Evolutionary conservation across 2,329 filamentous ascomycete species (phyloP), one percentile per base, ranked within the genome.

Genomic region (Trichoderma breve): DNA sequence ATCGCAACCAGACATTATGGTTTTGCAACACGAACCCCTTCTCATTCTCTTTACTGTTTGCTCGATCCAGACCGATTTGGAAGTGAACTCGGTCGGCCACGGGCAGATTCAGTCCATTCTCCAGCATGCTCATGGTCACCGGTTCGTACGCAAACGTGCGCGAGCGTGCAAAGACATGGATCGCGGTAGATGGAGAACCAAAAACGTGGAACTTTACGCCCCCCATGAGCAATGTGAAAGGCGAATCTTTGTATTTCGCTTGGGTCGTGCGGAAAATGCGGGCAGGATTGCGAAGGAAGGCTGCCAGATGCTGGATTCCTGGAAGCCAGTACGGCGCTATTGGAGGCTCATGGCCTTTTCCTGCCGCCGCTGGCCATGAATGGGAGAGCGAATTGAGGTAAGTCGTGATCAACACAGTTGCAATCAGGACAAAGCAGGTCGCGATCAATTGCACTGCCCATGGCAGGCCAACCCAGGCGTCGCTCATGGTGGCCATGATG

Each of bases 251-350:
- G 39, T 47, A 47, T 47, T 47, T 47, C 39, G 18, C 3, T 4
- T 47, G 39, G 18, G 39, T 47, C 39, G 18, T 47, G 18, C 18
- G 39, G 39, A 47, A 47, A 47, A 3, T 57, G 53, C 24, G 53
- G 53, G 53, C 53, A 57, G 53, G 53, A 11, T 57, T 24, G 53
- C 18, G 53, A 57, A 57, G 53, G 24, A 68, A 68, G 18, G 32
- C 51, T 39, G 55, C 55, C 53, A 68, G 53, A 68, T 68, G 65
- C 65, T 68, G 65, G 51, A 68, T 57, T 15, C 55, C 53, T 24
- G 65, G 65, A 30, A 68, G 43, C 39, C 30, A 32, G 26, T 68
- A 68, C 1, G 65, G 65, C 39, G 65, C 65, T 34, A 68, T 53
- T n/a, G 65, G 65, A 28, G 65, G 65, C 24, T 68, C 65, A 12